These are phyloP conservation scores for Pseudohalonectria lignicola DNA, from an alignment of 2,329 filamentous ascomycete species.

Conservation along the genomic window DNA sequence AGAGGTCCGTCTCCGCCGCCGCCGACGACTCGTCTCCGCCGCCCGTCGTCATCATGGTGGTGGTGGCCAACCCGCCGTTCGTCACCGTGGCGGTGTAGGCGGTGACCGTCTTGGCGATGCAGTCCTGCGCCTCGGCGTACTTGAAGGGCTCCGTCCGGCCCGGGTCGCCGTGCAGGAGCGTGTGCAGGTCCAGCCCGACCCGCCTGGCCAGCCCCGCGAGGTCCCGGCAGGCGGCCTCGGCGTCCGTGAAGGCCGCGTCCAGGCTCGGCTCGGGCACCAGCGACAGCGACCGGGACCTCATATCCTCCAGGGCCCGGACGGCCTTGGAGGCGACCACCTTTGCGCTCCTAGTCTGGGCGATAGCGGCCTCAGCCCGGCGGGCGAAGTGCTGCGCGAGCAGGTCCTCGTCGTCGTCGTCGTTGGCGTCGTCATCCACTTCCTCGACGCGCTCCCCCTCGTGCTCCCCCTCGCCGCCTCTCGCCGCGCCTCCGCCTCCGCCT, in stretches of 20 bases:
- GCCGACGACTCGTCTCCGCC: background rate
- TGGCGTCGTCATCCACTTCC: too few relatives aligned
- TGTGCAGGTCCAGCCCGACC: slow-evolving; percentile 56
- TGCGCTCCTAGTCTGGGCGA: slow-evolving; percentile 66
- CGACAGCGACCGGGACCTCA: slow-evolving; percentile 64
- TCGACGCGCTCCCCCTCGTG: too few relatives aligned
- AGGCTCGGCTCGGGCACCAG: slow-evolving; percentile 44
- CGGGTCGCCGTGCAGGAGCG: slow-evolving; percentile 55
- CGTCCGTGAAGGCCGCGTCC: slow-evolving; percentile 58
- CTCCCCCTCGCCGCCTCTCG: too few relatives aligned
- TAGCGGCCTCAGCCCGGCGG: slow-evolving; percentile 59
- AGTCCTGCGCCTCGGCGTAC: slow-evolving; percentile 52
- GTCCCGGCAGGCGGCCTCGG: slow-evolving; percentile 52
- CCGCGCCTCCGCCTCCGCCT: background rate
- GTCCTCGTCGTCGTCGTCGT: slow-evolving; percentile 53
- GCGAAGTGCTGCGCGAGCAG: slow-evolving; percentile 57
- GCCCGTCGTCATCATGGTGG: too few relatives aligned
- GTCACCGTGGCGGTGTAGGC: slow-evolving; percentile 30
- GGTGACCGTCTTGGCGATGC: slow-evolving; percentile 46
- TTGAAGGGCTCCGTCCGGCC: slow-evolving; percentile 57
- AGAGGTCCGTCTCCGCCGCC: slow-evolving; percentile 52
- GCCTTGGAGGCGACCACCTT: slow-evolving; percentile 79
- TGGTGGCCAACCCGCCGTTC: too few relatives aligned
- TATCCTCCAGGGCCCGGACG: slow-evolving; percentile 64
- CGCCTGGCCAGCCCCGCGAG: slow-evolving; percentile 56